Evolutionary conservation across 495 filamentous ascomycete genomes (phyloP).

Genomic region (Hamigera avellanea): DNA sequence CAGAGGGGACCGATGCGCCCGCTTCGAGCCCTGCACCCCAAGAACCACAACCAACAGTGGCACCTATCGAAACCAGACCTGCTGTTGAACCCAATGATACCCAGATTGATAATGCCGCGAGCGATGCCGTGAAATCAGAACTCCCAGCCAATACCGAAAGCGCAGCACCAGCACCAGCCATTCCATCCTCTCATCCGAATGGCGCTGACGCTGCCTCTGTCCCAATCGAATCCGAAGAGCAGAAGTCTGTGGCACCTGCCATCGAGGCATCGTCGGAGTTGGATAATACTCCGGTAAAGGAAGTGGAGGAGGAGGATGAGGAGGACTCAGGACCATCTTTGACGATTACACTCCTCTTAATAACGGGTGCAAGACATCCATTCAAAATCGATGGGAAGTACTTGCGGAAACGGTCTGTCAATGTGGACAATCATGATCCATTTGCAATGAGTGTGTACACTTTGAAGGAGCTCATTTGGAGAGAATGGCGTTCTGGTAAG

Average conservation of each 20-base stretch:
- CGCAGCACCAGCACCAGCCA: constrained; percentile 8
- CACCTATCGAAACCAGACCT: constrained; percentile 9
- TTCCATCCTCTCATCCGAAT: constrained; percentile 7
- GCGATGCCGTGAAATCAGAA: constrained; percentile 11
- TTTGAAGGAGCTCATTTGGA: constrained; percentile 80
- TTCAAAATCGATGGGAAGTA: constrained; percentile 83
- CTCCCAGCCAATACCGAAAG: constrained; percentile 18
- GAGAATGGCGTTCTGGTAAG: constrained; percentile 72
- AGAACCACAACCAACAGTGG: constrained; percentile 8
- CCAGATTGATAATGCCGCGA: constrained; percentile 6
- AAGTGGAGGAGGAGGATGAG: too few species aligned
- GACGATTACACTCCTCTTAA: constrained; percentile 64
- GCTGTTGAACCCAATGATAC: constrained; percentile 6
- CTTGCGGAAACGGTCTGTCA: constrained; percentile 63
- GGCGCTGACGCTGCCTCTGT: constrained; percentile 9
- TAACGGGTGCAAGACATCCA: constrained; percentile 71
- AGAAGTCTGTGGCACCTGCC: constrained; percentile 16
- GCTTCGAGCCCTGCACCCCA: constrained; percentile 15
- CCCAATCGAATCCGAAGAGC: constrained; percentile 21
- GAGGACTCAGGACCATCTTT: constrained; percentile 33
- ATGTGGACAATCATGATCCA: constrained; percentile 66
- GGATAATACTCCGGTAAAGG: constrained; percentile 28
- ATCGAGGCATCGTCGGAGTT: constrained; percentile 28
- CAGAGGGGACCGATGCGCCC: constrained; percentile 8
- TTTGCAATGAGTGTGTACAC: constrained; percentile 84